Percentiles rank a stretch among this genome's conserved stretches.
phyloP scores from a whole-genome alignment of 164 flowering plant genomes.

The Cinnamomum chago region DNA sequence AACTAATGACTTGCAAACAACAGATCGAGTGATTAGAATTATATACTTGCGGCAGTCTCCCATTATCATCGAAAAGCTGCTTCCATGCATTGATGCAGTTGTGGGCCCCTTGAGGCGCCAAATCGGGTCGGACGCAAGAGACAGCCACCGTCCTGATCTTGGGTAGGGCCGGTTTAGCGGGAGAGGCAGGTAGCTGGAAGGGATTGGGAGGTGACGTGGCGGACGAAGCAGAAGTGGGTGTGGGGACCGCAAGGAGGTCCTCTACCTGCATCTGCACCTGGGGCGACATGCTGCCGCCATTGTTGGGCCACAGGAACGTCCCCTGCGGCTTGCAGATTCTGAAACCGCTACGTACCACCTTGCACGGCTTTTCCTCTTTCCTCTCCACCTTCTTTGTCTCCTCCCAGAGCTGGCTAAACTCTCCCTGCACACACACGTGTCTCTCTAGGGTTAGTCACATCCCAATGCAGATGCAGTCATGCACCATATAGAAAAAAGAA shows the following conservation, averaged over 20 bases:
- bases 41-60: not conserved
- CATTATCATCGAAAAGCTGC: not conserved
- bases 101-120: not conserved
- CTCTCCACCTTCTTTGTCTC: not conserved
- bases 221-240: constrained; percentile 51
- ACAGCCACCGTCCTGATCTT: not conserved
- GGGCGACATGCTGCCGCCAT: constrained; percentile 12
- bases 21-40: too few species aligned
- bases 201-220: constrained; percentile 20
- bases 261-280: constrained; percentile 20
- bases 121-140: not conserved
- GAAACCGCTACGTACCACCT: constrained; percentile 55
- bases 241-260: constrained; percentile 31
- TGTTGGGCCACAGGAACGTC: constrained; percentile 55
- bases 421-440: constrained; percentile 21
- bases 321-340: constrained; percentile 73
- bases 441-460: not conserved
- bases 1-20: too few species aligned
- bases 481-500: not conserved
- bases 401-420: constrained; percentile 1
- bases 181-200: not conserved
- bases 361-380: not conserved
- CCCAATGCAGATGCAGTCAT: not conserved
- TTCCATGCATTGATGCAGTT: not conserved
- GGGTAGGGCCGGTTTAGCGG: constrained; percentile 8